Conservation (phyloP, 1,139 yeast species). For the Blastobotrys raffinosifermentans region DNA sequence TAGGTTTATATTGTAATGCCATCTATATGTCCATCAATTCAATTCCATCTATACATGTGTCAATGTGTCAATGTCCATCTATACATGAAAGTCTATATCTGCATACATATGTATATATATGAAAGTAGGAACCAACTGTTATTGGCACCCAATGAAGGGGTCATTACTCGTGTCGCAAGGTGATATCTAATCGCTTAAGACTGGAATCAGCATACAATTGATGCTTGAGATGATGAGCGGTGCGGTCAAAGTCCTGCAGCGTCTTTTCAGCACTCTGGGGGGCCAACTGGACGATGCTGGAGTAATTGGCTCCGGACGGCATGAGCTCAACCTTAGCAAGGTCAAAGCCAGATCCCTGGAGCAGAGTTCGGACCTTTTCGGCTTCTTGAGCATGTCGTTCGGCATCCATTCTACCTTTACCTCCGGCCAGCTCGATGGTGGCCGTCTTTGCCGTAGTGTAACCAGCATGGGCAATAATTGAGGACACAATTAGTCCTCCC, state of each 20-base stretch:
- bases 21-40: no score
- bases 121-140: no score
- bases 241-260: conserved; percentile 7
- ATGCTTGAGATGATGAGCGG: not conserved
- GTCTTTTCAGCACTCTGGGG: no score
- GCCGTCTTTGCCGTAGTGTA: conserved; percentile 65
- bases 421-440: conserved; percentile 69
- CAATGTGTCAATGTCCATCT: no score
- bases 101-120: no score
- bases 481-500: conserved; percentile 84
- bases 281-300: conserved; percentile 14
- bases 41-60: no score
- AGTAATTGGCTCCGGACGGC: conserved; percentile 29
- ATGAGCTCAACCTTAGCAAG: conserved; percentile 19
- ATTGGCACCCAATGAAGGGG: no score
- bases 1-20: not conserved
- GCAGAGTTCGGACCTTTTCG: conserved; percentile 15
- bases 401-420: conserved; percentile 22
- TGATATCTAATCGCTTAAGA: no score
- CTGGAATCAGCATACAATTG: not conserved
- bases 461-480: conserved; percentile 79
- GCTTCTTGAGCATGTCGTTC: conserved; percentile 17
- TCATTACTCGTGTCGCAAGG: no score
- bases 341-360: conserved; percentile 26
- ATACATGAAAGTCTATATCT: no score